Percentiles rank a stretch among this genome's conserved stretches.
Conservation (phyloP, 2,329 filamentous ascomycete species). For the Colletotrichum destructivum region DNA sequence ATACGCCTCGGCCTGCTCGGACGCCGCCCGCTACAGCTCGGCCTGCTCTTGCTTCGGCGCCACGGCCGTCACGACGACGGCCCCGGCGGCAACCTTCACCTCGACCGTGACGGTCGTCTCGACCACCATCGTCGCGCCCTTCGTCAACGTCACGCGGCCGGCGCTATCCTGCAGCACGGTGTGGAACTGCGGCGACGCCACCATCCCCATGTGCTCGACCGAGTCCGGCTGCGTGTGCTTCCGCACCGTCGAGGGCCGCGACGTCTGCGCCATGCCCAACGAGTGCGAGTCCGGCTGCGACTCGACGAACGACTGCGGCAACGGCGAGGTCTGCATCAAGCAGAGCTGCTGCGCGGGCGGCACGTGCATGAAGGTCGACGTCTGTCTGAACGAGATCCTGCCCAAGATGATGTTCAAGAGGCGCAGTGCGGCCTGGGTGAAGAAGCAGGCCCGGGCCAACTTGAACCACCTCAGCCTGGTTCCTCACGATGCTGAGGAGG, state of each 20-base stretch:
- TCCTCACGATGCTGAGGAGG: conserved; percentile 11
- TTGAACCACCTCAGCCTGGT: conserved; percentile 31
- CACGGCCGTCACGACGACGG: conserved; percentile 50
- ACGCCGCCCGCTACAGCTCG: conserved; percentile 44
- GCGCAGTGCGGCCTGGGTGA: conserved; percentile 27
- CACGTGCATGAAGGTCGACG: conserved; percentile 35
- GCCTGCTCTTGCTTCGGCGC: conserved; percentile 51
- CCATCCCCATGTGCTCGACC: conserved; percentile 17
- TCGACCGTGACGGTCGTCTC: conserved; percentile 55
- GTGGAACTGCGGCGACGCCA: conserved; percentile 31
- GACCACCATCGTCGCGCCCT: conserved; percentile 18
- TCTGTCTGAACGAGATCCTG: conserved; percentile 24
- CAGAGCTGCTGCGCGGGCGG: conserved; percentile 36
- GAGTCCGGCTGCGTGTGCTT: conserved; percentile 36
- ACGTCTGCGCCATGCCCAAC: conserved; percentile 33
- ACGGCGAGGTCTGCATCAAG: conserved; percentile 37
- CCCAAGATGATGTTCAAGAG: conserved; percentile 37
- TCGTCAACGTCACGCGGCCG: conserved; percentile 30
- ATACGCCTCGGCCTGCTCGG: conserved; percentile 48
- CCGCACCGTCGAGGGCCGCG: conserved; percentile 26
- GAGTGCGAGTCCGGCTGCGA: conserved; percentile 29
- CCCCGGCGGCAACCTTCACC: conserved; percentile 55
- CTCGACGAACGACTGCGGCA: conserved; percentile 21
- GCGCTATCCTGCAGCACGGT: conserved; percentile 15
- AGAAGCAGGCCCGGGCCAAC: conserved; percentile 3